A percentile compares a stretch with the other conserved stretches of the same genome.
These are phyloP conservation scores for Aspergillus fumigatus DNA, from an alignment of 2,329 filamentous ascomycete genomes.

Conservation along the genomic window DNA sequence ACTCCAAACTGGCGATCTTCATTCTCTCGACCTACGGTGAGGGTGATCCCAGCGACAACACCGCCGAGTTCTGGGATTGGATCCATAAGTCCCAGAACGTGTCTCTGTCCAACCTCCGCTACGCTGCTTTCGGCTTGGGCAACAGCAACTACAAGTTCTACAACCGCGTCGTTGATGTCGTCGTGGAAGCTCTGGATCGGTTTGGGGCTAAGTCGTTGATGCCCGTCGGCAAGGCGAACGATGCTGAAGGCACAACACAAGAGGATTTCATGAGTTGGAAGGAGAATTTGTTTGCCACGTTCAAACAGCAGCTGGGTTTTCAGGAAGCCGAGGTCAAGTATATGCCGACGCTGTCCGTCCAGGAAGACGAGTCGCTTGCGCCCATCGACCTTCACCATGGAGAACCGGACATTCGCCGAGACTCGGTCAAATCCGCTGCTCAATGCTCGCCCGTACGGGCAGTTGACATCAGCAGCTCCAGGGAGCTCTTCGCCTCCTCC, in stretches of 20 bases:
- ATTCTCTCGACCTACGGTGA: slow-evolving; percentile 92
- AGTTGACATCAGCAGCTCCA: slow-evolving; percentile 78
- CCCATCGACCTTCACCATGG: slow-evolving; percentile 77
- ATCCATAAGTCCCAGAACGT: slow-evolving; percentile 72
- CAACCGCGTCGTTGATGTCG: slow-evolving; percentile 88
- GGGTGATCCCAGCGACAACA: slow-evolving; percentile 92
- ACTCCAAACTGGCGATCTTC: slow-evolving; percentile 81
- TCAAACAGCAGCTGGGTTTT: slow-evolving; percentile 71
- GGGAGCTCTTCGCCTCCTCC: slow-evolving; percentile 74
- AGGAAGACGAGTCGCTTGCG: slow-evolving; percentile 66
- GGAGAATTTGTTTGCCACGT: slow-evolving; percentile 82
- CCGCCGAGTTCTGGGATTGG: slow-evolving; percentile 83
- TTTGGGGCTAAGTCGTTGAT: slow-evolving; percentile 74
- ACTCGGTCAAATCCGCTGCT: slow-evolving; percentile 41
- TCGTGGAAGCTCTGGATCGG: slow-evolving; percentile 69
- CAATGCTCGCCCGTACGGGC: slow-evolving; percentile 69
- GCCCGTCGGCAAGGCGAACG: slow-evolving; percentile 81
- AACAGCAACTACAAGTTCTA: slow-evolving; percentile 98
- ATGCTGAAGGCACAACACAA: slow-evolving; percentile 91
- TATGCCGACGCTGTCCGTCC: slow-evolving; percentile 75
- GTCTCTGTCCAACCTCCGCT: slow-evolving; percentile 65
- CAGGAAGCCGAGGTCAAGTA: slow-evolving; percentile 88
- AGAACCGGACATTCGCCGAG: slow-evolving; percentile 77
- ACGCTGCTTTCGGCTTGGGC: slow-evolving; percentile 83
- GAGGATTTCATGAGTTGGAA: slow-evolving; percentile 97